Base-by-base conservation (phyloP, 257 asterid species). In the Solanum microdontum region DNA sequence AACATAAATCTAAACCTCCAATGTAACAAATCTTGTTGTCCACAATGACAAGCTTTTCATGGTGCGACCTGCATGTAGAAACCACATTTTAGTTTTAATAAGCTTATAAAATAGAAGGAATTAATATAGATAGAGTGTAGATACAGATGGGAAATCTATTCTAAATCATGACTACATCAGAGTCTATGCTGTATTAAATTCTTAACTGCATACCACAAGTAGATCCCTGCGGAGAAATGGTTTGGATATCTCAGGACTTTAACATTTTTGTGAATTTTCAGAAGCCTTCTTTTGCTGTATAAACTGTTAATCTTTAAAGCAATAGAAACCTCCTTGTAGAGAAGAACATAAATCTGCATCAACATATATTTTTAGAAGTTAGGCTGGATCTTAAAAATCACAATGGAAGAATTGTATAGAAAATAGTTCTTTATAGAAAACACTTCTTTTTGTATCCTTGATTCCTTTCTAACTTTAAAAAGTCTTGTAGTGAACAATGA, bases 1-100 rank as follows among this genome's bases (percentile, higher is more conserved):
- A 96, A 93, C 98, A 96, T 87, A 95, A 92, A 92, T 96, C 99
- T 77, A 96, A 89, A 86, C 99, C 99, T 86, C 99, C 99, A 83
- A 96, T 94, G 90, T 89, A 95, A 89, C 98, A 92, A 82, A 94
- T 90, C 87, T 87, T 91, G 89, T 96, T 94, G 90, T 96, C 99
- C 30, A 96, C 94, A 85, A 96, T 94, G 89, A 96, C 99, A 86
- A 96, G 94, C 89, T 96, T 96, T 92, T 96, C 99, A 91, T 96
- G 99, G 91, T 96, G 99, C 74, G 99, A 96, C 99, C 99, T 96
- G 93, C 92, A 93, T 36, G 84, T 51, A 86, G 80, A 80, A 30
- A 39, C 51, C 51, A 72, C 48, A 9, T 84, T 85, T 82, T 74
- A 45, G 77, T 51, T 21, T 36, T 43, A 32, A 86, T 19, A 73